Evolutionary conservation across 352 stramenopile species (phyloP).

Genomic region (Aphanomyces stellatus): DNA sequence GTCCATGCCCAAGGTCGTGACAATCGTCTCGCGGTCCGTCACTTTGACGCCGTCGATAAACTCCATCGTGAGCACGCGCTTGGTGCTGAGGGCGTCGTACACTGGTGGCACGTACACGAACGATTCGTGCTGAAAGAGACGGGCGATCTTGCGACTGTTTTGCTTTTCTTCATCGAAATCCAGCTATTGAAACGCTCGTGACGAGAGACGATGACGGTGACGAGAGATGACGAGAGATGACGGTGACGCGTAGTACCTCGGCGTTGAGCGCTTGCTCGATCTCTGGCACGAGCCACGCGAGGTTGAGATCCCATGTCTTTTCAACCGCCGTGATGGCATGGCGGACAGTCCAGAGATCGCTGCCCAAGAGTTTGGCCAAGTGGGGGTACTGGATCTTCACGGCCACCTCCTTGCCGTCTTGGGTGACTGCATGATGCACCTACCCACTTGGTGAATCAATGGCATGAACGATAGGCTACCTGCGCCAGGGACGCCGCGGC

Average conservation of each 20-base stretch:
- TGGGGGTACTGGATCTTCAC: slow-evolving; percentile 95
- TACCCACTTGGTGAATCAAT: slow-evolving; percentile 29
- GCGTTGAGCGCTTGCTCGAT: slow-evolving; percentile 73
- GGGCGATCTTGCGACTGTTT: slow-evolving; percentile 62
- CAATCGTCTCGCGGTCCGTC: slow-evolving; percentile 83
- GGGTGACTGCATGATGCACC: slow-evolving; percentile 82
- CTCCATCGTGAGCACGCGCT: slow-evolving; percentile 93
- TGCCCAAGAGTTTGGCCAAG: slow-evolving; percentile 67
- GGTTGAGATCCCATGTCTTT: slow-evolving; percentile 87
- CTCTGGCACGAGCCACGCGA: slow-evolving; percentile 94
- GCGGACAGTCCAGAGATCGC: slow-evolving; percentile 67
- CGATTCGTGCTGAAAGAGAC: slow-evolving; percentile 42
- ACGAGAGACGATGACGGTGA: not conserved
- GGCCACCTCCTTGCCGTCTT: slow-evolving; percentile 81
- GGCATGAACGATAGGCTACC: slow-evolving; percentile 41
- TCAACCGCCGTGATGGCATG: slow-evolving; percentile 48
- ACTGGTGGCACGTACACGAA: slow-evolving; percentile 75
- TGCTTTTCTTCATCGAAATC: slow-evolving; percentile 80
- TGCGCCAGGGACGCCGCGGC: slow-evolving; percentile 94
- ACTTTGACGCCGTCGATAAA: slow-evolving; percentile 95
- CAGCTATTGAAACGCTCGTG: slow-evolving; percentile 30
- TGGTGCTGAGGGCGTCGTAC: slow-evolving; percentile 80
- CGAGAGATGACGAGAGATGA: not conserved
- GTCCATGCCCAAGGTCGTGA: slow-evolving; percentile 56
- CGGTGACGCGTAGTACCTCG: slow-evolving; percentile 36